Evolutionary conservation across 1,284 basidiomycete genomes (phyloP).

Genomic region (Rhizoctonia solani): DNA sequence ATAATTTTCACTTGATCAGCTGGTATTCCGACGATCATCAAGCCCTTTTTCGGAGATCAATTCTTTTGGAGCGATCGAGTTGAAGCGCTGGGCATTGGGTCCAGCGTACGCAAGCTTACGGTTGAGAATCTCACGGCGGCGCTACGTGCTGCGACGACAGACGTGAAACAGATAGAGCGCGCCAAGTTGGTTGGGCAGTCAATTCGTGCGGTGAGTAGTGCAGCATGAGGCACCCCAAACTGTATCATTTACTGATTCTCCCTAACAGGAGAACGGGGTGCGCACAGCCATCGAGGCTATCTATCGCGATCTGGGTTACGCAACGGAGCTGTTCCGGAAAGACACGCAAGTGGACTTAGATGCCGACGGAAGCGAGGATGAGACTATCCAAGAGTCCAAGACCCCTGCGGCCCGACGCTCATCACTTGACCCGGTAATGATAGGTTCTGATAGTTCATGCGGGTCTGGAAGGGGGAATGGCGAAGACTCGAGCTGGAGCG

Average conservation of each 20-base stretch:
- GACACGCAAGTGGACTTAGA: not conserved
- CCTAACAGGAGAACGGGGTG: conserved; percentile 81
- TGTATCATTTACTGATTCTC: conserved; percentile 9
- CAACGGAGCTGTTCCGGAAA: conserved; percentile 44
- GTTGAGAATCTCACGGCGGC: conserved; percentile 78
- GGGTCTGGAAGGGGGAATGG: conserved; percentile 24
- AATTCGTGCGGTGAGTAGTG: conserved; percentile 70
- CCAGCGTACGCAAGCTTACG: conserved; percentile 82
- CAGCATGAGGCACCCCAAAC: conserved; percentile 10
- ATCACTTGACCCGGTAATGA: conserved; percentile 34
- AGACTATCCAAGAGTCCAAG: conserved; percentile 34
- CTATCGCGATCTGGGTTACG: conserved; percentile 90
- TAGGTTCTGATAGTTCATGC: conserved; percentile 2
- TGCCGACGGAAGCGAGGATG: conserved; percentile 28
- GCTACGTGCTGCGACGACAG: conserved; percentile 78
- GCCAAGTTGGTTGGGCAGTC: conserved; percentile 82
- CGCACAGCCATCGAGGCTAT: conserved; percentile 86
- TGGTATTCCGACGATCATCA: conserved; percentile 93
- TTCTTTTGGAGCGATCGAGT: conserved; percentile 97
- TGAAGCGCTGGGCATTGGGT: conserved; percentile 89
- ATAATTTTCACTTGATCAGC: conserved; percentile 57
- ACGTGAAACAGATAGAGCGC: conserved; percentile 82
- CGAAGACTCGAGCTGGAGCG: conserved; percentile 30
- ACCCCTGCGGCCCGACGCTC: conserved; percentile 32
- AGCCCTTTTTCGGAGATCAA: conserved; percentile 97